A percentile compares a stretch with the other conserved stretches of the same genome.
Conservation (phyloP, 352 stramenopile genomes). For the Pythium grandisporangium region DNA sequence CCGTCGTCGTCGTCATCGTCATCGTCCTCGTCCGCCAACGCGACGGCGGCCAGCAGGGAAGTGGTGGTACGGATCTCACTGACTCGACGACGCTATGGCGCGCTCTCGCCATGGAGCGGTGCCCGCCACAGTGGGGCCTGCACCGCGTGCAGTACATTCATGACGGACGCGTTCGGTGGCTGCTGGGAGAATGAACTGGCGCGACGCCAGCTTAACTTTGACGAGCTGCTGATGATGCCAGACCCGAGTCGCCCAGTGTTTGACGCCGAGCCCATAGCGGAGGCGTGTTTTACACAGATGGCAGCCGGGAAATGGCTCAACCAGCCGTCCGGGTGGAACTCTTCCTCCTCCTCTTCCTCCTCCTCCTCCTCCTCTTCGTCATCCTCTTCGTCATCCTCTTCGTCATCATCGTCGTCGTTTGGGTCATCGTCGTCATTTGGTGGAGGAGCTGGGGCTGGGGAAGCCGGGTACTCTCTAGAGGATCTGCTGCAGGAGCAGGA, state of each 20-base stretch:
- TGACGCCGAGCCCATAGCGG: background rate
- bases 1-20: too few species aligned
- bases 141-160: conserved; percentile 7
- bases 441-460: background rate
- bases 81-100: conserved; percentile 21
- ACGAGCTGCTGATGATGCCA: conserved; percentile 11
- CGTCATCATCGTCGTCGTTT: background rate
- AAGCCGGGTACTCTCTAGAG: too few species aligned
- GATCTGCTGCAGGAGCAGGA: background rate
- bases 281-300: conserved; percentile 1
- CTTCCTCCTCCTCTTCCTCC: background rate
- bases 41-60: conserved; percentile 14
- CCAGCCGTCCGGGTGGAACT: background rate
- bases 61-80: conserved; percentile 12
- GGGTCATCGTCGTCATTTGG: background rate
- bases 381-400: background rate
- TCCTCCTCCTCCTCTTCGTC: too few species aligned
- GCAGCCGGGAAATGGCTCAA: conserved; percentile 4
- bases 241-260: background rate
- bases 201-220: background rate
- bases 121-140: conserved; percentile 13
- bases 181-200: conserved; percentile 15
- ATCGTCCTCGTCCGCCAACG: conserved; percentile 4
- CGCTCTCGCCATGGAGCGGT: conserved; percentile 21
- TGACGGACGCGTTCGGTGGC: conserved; percentile 9